Evolutionary conservation across 1,284 basidiomycete genomes (phyloP).

Genomic region (Cryptococcus sp.): DNA sequence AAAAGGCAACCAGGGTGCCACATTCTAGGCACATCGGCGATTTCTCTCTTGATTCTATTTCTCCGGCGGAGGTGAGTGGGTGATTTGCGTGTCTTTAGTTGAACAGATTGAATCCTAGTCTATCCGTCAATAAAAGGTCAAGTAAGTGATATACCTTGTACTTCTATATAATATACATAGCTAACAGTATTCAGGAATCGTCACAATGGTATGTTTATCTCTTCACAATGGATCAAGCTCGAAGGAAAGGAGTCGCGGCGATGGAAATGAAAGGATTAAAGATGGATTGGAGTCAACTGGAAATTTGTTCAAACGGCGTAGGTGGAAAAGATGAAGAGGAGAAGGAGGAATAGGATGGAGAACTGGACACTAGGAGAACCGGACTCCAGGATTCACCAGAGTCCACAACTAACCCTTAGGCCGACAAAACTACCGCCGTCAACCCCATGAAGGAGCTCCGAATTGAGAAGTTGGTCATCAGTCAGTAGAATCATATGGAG

Average conservation of each 20-base stretch:
- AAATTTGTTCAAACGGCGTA: background rate
- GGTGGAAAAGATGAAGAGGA: background rate
- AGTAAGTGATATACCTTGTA: background rate
- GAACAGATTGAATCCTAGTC: no score
- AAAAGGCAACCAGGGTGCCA: no score
- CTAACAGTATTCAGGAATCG: background rate
- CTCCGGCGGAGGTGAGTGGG: no score
- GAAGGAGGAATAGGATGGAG: background rate
- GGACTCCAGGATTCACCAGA: background rate
- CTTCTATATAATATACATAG: background rate
- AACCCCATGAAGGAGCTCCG: slow-evolving; percentile 95
- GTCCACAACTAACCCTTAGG: slow-evolving; percentile 51
- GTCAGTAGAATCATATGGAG: slow-evolving; percentile 55
- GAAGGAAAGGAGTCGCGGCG: background rate
- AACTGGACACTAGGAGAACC: background rate
- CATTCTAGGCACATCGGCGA: no score
- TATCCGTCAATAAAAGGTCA: background rate
- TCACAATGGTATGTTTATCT: background rate
- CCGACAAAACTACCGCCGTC: slow-evolving; percentile 83
- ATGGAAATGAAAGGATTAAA: background rate
- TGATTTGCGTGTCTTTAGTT: no score
- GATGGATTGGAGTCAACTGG: background rate
- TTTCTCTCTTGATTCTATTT: no score
- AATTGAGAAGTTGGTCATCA: slow-evolving; percentile 99
- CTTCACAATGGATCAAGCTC: background rate